Conservation (phyloP, 306 rosid species). For the Castanea mollissima region DNA sequence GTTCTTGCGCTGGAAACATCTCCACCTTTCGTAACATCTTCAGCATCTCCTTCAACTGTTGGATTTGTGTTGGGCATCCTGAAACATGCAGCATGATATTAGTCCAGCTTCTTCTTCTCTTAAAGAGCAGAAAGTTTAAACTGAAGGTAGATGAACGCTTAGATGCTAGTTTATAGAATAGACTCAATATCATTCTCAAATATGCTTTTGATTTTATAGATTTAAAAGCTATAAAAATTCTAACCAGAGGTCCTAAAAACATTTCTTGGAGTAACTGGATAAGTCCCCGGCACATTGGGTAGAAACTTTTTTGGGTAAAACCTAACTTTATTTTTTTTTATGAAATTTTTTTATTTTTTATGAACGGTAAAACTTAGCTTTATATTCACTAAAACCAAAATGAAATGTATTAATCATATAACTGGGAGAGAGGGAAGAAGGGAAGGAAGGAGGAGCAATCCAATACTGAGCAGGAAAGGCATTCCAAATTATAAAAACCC, state of each 20-base stretch:
- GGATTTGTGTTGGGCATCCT: slow-evolving; percentile 48
- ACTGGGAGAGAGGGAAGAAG: background rate
- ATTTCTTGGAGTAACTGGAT: background rate
- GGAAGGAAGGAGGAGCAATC: background rate
- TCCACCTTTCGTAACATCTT: slow-evolving; percentile 4
- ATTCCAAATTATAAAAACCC: background rate
- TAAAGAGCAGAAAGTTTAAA: slow-evolving; percentile 12
- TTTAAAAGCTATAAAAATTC: background rate
- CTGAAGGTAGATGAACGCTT: background rate
- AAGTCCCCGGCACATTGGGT: background rate
- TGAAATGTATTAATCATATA: background rate
- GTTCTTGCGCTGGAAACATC: slow-evolving; percentile 36
- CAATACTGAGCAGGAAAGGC: background rate
- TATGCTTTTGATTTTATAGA: background rate
- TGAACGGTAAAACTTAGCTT: too few species aligned
- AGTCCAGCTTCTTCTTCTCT: background rate
- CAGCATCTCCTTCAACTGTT: slow-evolving; percentile 21
- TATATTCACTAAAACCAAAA: background rate
- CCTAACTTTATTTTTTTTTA: too few species aligned
- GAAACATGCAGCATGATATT: slow-evolving; percentile 26
- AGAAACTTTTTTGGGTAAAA: too few species aligned
- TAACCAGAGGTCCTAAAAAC: background rate
- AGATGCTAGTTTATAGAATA: slow-evolving; percentile 13
- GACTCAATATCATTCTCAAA: background rate
- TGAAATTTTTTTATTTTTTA: too few species aligned